Evolutionary conservation across 2,329 filamentous ascomycete species (phyloP), one percentile per base, ranked within the genome.

Genomic region (Stagonosporopsis tanaceti): DNA sequence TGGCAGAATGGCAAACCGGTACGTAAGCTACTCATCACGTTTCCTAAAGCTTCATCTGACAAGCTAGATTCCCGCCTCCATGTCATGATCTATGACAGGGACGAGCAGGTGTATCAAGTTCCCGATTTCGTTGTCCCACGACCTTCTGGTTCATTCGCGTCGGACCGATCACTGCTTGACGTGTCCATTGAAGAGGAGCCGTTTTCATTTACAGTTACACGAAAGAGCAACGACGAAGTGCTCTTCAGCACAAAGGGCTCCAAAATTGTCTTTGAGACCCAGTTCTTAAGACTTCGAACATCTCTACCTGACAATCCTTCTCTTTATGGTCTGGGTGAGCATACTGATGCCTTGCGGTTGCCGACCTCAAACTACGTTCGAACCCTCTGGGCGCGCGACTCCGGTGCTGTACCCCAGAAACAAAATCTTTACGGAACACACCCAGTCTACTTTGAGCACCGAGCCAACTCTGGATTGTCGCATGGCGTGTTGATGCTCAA

Each of bases 321-420:
- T 64, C 77, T 95, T 2, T 94, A 94, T 68, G 91, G 91, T 0
- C 81, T 94, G 1, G 91, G 91, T 30, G 90, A 93, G 75, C 89
- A 92, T 69, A 88, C 86, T 1, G 90, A 93, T 65, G 81, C 86
- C 4, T 84, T 92, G 63, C 82, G 84, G 50, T 80, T 93, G 53
- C 86, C 87, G 53, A 90, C 86, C 0, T 86, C 84, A 30, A 83
- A 89, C 73, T 90, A 91, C 72, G 85, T 84, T 25, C 84, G 89
- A 39, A 92, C 89, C 0, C 75, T 92, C 8, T 92, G 89, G 88
- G 86, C 85, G 41, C 83, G 87, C 27, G 90, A 92, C 76, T 80
- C 87, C 1, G 89, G 87, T 62, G 74, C 66, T 12, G 78, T 87
- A 0, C 89, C 89, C 0, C 71, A 81, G 1, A 83, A 82, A 0